phyloP scores from a whole-genome alignment of 768 basidiomycete genomes.

The Pisolithus marmoratus region DNA sequence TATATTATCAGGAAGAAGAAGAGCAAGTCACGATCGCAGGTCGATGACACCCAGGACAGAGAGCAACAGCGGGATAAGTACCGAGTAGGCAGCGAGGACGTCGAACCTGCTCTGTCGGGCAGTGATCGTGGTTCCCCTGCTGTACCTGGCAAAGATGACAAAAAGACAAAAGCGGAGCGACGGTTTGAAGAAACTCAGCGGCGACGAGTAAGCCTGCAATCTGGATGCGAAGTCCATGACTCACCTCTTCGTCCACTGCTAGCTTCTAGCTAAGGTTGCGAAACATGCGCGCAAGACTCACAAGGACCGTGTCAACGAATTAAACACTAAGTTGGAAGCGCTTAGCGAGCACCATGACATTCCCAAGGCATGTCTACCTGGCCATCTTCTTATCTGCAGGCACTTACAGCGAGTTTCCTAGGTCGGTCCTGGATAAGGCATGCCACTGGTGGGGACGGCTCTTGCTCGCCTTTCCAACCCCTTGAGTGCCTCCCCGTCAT shows the following conservation, averaged over 20 bases:
- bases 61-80: conserved; percentile 48
- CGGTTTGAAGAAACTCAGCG: conserved; percentile 87
- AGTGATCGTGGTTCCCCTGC: conserved; percentile 61
- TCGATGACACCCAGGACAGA: conserved; percentile 37
- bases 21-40: conserved; percentile 61
- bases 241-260: conserved; percentile 7
- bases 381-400: conserved; percentile 18
- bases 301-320: conserved; percentile 90
- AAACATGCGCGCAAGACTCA: conserved; percentile 81
- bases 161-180: conserved; percentile 82
- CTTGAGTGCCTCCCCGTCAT: conserved; percentile 6
- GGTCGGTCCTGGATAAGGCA: conserved; percentile 81
- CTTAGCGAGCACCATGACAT: conserved; percentile 94
- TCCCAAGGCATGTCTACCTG: conserved; percentile 59
- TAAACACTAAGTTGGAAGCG: conserved; percentile 80
- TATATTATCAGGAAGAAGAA: conserved; percentile 69
- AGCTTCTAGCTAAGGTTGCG: conserved; percentile 72
- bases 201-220: conserved; percentile 51
- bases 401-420: conserved; percentile 31
- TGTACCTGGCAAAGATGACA: conserved; percentile 39
- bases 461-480: conserved; percentile 4
- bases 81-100: conserved; percentile 44
- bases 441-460: conserved; percentile 15
- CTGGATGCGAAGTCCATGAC: neutral
- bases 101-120: conserved; percentile 37